These are phyloP conservation scores for Gossypium stocksii DNA, from an alignment of 345 rosid species.

Conservation along the genomic window DNA sequence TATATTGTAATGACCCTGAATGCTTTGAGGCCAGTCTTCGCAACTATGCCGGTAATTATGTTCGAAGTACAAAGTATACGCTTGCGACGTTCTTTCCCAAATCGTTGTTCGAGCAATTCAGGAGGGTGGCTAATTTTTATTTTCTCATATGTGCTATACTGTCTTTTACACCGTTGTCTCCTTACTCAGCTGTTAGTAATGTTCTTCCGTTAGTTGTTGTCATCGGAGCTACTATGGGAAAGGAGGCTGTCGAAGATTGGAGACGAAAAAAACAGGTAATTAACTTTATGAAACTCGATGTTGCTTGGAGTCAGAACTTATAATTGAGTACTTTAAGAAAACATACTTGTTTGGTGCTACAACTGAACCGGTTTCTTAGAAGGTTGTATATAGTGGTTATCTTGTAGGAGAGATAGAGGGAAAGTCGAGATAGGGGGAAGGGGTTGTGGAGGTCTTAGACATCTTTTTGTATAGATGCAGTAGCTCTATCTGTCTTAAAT, in stretches of 20 bases:
- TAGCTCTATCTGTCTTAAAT: not conserved
- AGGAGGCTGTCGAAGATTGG: conserved; percentile 88
- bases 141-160: conserved; percentile 75
- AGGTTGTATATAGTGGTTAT: not conserved
- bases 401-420: not conserved
- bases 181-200: conserved; percentile 72
- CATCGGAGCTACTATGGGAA: conserved; percentile 80
- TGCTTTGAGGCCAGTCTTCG: conserved; percentile 45
- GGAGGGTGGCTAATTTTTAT: conserved; percentile 87
- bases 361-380: not conserved
- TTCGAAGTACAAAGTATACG: conserved; percentile 81
- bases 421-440: not conserved
- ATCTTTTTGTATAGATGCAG: not conserved
- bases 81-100: conserved; percentile 73
- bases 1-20: conserved; percentile 73
- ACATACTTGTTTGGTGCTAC: not conserved
- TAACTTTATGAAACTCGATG: not conserved
- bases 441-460: not conserved
- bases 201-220: conserved; percentile 81
- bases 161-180: conserved; percentile 75
- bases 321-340: not conserved
- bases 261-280: conserved; percentile 72
- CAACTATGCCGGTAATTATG: conserved; percentile 57
- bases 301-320: not conserved
- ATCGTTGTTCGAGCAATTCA: conserved; percentile 87